Conservation (phyloP, 2,329 filamentous ascomycete genomes). For the Hymenoscyphus occultus region DNA sequence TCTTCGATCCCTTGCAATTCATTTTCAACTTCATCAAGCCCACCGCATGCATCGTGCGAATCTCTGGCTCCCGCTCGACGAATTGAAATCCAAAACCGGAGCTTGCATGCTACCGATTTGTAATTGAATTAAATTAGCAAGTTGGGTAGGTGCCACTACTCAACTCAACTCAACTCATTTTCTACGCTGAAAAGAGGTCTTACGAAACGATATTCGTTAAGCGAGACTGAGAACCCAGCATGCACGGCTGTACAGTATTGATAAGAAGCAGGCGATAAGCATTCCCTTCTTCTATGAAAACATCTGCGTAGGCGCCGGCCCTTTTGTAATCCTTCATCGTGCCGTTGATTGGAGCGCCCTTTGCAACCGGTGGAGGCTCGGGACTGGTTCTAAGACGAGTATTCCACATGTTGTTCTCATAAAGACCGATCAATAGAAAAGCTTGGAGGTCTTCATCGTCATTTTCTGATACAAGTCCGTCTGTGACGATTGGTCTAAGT, state of each 20-base stretch:
- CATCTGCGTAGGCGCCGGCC: conserved; percentile 21
- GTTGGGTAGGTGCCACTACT: too few species aligned
- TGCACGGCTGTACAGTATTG: conserved; percentile 43
- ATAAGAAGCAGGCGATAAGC: conserved; percentile 46
- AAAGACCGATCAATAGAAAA: conserved; percentile 24
- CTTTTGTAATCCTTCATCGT: conserved; percentile 8
- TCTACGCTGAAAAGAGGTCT: background rate
- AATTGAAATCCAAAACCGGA: conserved; percentile 11
- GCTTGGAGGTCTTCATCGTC: conserved; percentile 62
- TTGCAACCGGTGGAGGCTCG: conserved; percentile 17
- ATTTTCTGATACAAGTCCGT: conserved; percentile 53
- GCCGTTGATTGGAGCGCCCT: conserved; percentile 23
- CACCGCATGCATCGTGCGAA: background rate
- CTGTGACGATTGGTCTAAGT: conserved; percentile 50
- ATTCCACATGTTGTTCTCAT: conserved; percentile 22
- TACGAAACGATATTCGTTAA: conserved; percentile 46
- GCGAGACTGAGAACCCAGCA: conserved; percentile 42
- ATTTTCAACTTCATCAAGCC: background rate
- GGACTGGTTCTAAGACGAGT: conserved; percentile 27
- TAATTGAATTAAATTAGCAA: background rate
- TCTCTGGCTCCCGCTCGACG: conserved; percentile 9
- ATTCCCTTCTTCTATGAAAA: conserved; percentile 35
- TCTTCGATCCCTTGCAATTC: background rate
- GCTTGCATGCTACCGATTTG: conserved; percentile 10
- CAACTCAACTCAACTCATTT: too few species aligned